A percentile compares a stretch with the other conserved stretches of the same genome.
phyloP scores from a whole-genome alignment of 2,329 filamentous ascomycete genomes.

The Aspergillus niger region DNA sequence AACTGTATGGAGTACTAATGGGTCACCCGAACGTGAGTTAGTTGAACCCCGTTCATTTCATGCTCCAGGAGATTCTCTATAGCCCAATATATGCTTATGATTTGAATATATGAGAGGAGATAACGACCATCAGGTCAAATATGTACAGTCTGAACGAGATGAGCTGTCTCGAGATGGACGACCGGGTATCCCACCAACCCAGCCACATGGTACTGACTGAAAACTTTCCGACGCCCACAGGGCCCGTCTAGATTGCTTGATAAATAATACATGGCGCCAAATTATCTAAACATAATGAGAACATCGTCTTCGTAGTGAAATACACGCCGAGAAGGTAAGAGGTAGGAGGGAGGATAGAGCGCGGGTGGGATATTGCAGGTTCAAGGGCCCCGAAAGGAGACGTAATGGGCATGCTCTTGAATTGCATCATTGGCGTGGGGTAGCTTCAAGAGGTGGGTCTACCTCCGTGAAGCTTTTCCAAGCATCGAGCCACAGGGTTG shows the following conservation, averaged over 20 bases:
- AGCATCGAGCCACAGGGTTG: not conserved
- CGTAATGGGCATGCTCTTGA: not conserved
- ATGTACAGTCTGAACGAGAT: slow-evolving; percentile 21
- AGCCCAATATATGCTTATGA: not conserved
- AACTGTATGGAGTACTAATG: too few relatives aligned
- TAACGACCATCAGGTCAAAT: slow-evolving; percentile 13
- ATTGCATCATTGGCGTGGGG: not conserved
- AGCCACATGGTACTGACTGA: slow-evolving; percentile 10
- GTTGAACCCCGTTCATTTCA: not conserved
- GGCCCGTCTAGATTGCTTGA: slow-evolving; percentile 22
- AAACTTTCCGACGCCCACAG: slow-evolving; percentile 19
- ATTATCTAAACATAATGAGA: slow-evolving; percentile 12
- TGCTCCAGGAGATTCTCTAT: not conserved
- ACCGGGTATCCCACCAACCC: not conserved
- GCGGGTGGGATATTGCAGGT: slow-evolving; percentile 1
- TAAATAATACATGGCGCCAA: slow-evolving; percentile 24
- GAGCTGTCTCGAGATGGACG: not conserved
- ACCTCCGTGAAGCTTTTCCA: not conserved
- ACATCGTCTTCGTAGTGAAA: slow-evolving; percentile 13
- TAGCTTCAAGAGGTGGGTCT: not conserved
- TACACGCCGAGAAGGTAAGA: slow-evolving; percentile 10
- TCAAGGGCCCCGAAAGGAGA: not conserved
- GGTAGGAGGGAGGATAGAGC: not conserved
- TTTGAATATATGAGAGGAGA: slow-evolving; percentile 20
- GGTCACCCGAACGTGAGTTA: not conserved